Conservation (phyloP, 2,329 filamentous ascomycete genomes). For the Hymenotorrendiella dingleyae region DNA sequence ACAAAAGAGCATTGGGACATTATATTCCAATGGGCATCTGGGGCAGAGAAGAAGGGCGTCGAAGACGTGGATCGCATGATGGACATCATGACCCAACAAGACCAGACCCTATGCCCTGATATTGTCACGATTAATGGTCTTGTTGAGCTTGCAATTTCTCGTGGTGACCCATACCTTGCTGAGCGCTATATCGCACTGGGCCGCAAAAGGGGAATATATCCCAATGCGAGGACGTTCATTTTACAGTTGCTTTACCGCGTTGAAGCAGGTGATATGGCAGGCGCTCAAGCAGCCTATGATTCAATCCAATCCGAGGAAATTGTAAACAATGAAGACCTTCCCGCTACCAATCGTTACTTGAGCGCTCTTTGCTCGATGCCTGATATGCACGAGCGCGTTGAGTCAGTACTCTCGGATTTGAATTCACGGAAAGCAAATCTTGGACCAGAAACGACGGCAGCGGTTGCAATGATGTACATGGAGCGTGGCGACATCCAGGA, state of each 20-base stretch:
- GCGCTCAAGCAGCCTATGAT: constrained; percentile 60
- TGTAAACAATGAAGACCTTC: constrained; percentile 52
- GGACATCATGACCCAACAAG: constrained; percentile 52
- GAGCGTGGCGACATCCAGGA: constrained; percentile 71
- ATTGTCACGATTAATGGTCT: constrained; percentile 71
- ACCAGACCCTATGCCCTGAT: constrained; percentile 49
- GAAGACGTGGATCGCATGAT: constrained; percentile 72
- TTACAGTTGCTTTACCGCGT: constrained; percentile 73
- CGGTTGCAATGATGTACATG: constrained; percentile 69
- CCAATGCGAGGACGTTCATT: constrained; percentile 65
- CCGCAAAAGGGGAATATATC: constrained; percentile 55
- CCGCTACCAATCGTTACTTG: constrained; percentile 65
- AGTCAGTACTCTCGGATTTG: constrained; percentile 66
- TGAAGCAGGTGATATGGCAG: constrained; percentile 65
- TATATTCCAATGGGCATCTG: constrained; percentile 69
- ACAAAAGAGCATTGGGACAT: constrained; percentile 62
- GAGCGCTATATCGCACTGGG: constrained; percentile 68
- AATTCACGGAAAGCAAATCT: constrained; percentile 65
- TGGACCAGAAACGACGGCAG: constrained; percentile 67
- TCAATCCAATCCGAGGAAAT: constrained; percentile 51
- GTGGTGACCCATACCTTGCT: constrained; percentile 63
- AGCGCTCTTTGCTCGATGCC: constrained; percentile 57
- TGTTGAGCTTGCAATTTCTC: constrained; percentile 65
- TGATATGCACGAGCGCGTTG: constrained; percentile 64
- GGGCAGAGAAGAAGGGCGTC: constrained; percentile 60